A percentile compares a stretch with the other conserved stretches of the same genome.
phyloP scores from a whole-genome alignment of 345 rosid genomes.

The Melastoma malabathricum region DNA sequence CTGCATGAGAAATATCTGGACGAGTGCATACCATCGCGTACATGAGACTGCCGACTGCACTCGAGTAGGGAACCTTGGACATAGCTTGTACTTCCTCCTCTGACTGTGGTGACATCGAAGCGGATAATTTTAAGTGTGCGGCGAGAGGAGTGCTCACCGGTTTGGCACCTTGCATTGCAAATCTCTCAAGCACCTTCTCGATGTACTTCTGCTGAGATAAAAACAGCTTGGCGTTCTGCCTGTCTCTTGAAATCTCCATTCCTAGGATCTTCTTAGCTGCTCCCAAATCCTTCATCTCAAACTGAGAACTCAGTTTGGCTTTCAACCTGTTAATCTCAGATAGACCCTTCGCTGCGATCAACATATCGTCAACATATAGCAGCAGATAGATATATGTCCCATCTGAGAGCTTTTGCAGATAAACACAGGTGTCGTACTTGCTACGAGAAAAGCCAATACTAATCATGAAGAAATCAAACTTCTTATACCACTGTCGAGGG shows the following conservation, averaged over 20 bases:
- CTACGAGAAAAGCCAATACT: background rate
- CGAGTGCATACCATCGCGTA: background rate
- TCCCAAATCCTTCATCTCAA: slow-evolving; percentile 1
- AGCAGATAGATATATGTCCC: background rate
- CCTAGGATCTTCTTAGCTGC: background rate
- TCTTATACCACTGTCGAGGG: background rate
- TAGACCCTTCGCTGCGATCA: background rate
- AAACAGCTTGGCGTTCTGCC: background rate
- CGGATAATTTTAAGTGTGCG: too few relatives aligned
- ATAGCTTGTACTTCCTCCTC: background rate
- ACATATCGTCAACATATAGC: background rate
- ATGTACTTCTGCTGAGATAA: background rate
- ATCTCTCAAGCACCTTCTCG: too few relatives aligned
- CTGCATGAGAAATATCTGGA: background rate
- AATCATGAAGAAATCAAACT: background rate
- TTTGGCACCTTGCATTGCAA: too few relatives aligned
- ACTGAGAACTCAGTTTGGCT: background rate
- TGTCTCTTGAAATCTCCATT: background rate
- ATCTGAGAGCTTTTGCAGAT: background rate
- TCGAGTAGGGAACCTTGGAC: background rate
- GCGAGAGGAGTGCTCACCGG: too few relatives aligned
- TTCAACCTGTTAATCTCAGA: background rate
- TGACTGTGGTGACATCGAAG: too few relatives aligned
- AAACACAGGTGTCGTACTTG: background rate
- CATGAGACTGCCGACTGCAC: background rate